Evolutionary conservation across 2,329 filamentous ascomycete species (phyloP).

Genomic region (Fusarium incarnatum): DNA sequence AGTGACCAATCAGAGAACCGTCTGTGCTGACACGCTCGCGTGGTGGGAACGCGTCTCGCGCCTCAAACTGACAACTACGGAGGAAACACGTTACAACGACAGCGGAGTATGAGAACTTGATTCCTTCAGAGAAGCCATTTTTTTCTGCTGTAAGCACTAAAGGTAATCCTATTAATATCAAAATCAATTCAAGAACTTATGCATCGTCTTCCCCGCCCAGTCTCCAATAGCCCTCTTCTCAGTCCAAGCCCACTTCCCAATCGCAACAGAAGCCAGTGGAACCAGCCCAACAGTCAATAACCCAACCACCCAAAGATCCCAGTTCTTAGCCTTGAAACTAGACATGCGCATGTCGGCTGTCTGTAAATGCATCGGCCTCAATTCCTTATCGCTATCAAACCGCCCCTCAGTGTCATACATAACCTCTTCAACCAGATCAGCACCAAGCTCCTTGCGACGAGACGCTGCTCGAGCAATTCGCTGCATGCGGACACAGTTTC

Average conservation of each 20-base stretch:
- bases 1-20: too few species aligned
- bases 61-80: too few species aligned
- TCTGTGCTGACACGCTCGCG: too few species aligned
- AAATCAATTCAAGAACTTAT: background rate
- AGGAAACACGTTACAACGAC: too few species aligned
- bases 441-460: constrained; percentile 52
- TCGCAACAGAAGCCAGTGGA: background rate
- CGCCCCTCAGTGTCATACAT: constrained; percentile 51
- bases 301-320: constrained; percentile 48
- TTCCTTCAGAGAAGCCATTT: too few species aligned
- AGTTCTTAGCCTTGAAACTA: constrained; percentile 52
- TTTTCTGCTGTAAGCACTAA: too few species aligned
- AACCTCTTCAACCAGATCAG: constrained; percentile 56
- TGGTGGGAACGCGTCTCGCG: too few species aligned
- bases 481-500: constrained; percentile 51
- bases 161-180: rapidly evolving
- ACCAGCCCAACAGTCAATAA: background rate
- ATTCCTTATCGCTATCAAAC: constrained; percentile 19
- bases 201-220: background rate
- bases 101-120: too few species aligned
- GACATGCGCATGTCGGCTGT: constrained; percentile 57
- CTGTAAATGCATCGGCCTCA: constrained; percentile 56
- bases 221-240: background rate
- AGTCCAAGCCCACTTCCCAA: constrained; percentile 3
- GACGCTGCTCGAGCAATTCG: constrained; percentile 52